phyloP scores from a whole-genome alignment of 2,329 filamentous ascomycete genomes.

The Stylonectria norvegica region DNA sequence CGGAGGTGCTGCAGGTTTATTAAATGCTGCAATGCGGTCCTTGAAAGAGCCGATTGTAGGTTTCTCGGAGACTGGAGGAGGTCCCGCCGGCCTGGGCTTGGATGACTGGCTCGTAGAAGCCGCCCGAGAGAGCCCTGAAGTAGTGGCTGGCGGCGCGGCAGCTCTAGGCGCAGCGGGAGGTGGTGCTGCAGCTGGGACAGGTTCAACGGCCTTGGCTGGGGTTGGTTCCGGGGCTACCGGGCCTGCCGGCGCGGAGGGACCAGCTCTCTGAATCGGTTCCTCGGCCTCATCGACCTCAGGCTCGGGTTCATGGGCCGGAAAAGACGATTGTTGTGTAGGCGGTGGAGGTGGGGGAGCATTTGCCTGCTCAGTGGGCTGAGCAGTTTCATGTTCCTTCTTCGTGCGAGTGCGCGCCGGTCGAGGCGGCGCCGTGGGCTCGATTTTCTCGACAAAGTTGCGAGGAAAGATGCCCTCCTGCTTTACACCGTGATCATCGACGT shows the following conservation, averaged over 20 bases:
- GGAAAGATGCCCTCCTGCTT: conserved; percentile 88
- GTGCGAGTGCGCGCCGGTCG: conserved; percentile 72
- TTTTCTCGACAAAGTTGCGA: conserved; percentile 95
- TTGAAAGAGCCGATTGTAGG: conserved; percentile 76
- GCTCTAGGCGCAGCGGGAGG: conserved; percentile 28
- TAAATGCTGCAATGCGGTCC: conserved; percentile 96
- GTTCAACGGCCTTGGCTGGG: conserved; percentile 35
- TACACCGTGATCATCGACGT: conserved; percentile 68
- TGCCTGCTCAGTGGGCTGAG: conserved; percentile 34
- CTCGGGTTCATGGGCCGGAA: conserved; percentile 31
- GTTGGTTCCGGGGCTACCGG: conserved; percentile 27
- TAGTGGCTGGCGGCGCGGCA: conserved; percentile 32
- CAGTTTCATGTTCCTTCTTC: conserved; percentile 52
- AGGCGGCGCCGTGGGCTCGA: conserved; percentile 85
- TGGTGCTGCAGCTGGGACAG: conserved; percentile 29
- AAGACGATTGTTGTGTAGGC: conserved; percentile 28
- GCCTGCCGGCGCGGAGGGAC: conserved; percentile 35
- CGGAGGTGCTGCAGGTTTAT: conserved; percentile 80
- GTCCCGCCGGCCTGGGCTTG: conserved; percentile 48
- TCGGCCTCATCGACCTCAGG: conserved; percentile 35
- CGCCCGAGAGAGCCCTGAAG: conserved; percentile 21
- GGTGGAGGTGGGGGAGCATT: conserved; percentile 35
- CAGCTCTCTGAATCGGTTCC: conserved; percentile 29
- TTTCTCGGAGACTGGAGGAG: conserved; percentile 70
- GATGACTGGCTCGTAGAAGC: conserved; percentile 23